These are phyloP conservation scores for Camellia granthamiana DNA, from an alignment of 148 eudicot genomes.

Conservation along the genomic window DNA sequence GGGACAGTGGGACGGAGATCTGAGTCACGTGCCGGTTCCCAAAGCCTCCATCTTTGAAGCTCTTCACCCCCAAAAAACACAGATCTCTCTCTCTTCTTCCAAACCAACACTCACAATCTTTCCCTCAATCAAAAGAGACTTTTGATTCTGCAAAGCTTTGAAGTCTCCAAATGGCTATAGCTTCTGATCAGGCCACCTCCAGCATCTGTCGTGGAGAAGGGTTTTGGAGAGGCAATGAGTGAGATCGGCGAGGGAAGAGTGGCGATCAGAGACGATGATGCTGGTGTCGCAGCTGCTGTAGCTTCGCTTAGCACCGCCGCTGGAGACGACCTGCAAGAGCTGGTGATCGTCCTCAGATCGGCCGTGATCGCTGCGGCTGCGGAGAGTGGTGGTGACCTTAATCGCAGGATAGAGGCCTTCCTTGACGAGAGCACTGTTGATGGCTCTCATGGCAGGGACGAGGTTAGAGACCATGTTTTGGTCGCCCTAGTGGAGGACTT, in stretches of 20 bases:
- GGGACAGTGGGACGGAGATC: too few species aligned
- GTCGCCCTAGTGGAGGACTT: constrained; percentile 81
- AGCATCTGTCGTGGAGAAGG: too few species aligned
- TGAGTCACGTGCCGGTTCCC: too few species aligned
- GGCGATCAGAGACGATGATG: too few species aligned
- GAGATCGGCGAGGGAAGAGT: too few species aligned
- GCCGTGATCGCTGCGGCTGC: too few species aligned
- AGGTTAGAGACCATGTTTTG: constrained; percentile 45
- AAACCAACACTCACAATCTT: not conserved
- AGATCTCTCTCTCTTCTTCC: not conserved
- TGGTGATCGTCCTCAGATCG: too few species aligned
- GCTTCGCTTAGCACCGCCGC: too few species aligned
- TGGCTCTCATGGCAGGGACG: constrained; percentile 65
- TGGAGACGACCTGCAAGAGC: too few species aligned
- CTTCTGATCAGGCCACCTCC: constrained; percentile 41
- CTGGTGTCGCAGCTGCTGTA: too few species aligned
- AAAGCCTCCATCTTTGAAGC: not conserved
- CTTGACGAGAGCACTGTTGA: constrained; percentile 52
- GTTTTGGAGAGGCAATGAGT: too few species aligned
- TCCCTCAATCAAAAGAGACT: not conserved
- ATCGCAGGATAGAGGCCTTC: too few species aligned
- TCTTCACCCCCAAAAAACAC: not conserved
- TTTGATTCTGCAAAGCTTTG: constrained; percentile 10
- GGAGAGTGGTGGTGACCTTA: constrained; percentile 65
- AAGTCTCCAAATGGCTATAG: constrained; percentile 42